Evolutionary conservation across 441 rosid species (phyloP).

Genomic region (Flueggea neowawraea): DNA sequence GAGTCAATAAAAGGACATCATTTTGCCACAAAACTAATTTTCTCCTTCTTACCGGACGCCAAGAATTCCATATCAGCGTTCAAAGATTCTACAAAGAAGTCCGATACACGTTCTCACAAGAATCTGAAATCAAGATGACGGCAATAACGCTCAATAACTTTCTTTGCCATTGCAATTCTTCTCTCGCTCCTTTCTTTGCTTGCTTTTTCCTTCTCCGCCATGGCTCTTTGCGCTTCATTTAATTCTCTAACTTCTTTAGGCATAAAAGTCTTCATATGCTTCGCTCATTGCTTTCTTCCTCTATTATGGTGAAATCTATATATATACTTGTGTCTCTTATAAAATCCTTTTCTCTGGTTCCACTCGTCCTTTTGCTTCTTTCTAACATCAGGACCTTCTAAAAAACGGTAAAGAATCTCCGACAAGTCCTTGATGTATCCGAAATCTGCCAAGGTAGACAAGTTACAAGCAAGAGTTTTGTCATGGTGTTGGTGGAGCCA

Average conservation of each 20-base stretch:
- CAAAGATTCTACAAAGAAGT: conserved; percentile 18
- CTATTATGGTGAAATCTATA: no score
- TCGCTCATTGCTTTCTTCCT: neutral
- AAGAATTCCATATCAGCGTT: conserved; percentile 14
- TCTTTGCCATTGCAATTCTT: conserved; percentile 14
- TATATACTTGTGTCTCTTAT: no score
- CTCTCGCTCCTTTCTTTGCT: conserved; percentile 11
- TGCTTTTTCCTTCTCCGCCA: conserved; percentile 18
- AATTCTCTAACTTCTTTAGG: conserved; percentile 7
- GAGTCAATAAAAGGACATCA: conserved; percentile 28
- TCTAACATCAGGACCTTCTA: no score
- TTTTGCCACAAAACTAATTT: conserved; percentile 22
- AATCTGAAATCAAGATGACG: conserved; percentile 18
- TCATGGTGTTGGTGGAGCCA: conserved; percentile 16
- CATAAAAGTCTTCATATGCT: neutral
- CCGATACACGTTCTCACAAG: conserved; percentile 16
- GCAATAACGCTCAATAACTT: conserved; percentile 9
- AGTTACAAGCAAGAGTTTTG: conserved; percentile 23
- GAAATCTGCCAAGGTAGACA: conserved; percentile 6
- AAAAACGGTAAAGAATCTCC: no score
- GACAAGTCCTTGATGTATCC: conserved; percentile 24
- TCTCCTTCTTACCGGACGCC: conserved; percentile 1
- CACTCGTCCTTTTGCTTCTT: conserved; percentile 12
- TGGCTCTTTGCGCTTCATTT: conserved; percentile 4
- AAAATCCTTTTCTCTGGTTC: neutral